phyloP scores from a whole-genome alignment of 768 basidiomycete genomes.

The Lactarius sanguifluus region DNA sequence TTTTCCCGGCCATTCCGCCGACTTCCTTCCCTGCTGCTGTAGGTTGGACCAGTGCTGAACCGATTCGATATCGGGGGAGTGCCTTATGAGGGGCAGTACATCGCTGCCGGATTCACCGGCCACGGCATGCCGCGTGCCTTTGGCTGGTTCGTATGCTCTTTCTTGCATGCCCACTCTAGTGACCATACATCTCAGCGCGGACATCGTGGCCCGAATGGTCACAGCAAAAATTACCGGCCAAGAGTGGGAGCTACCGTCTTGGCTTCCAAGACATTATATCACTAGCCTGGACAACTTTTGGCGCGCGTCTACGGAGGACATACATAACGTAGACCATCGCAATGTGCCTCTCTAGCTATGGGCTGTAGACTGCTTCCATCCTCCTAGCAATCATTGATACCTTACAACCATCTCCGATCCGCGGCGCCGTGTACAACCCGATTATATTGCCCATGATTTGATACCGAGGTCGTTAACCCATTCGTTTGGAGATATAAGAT shows the following conservation, averaged over 20 bases:
- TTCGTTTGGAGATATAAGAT: neutral
- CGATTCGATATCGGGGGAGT: conserved; percentile 26
- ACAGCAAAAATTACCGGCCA: conserved; percentile 44
- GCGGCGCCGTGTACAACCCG: neutral
- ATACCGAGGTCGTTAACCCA: neutral
- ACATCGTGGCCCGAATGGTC: conserved; percentile 62
- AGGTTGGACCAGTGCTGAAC: conserved; percentile 64
- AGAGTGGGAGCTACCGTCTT: conserved; percentile 53
- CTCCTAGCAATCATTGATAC: neutral
- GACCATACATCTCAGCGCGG: conserved; percentile 47
- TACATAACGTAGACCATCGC: neutral
- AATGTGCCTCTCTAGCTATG: neutral
- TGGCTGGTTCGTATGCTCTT: conserved; percentile 51
- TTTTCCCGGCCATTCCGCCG: neutral
- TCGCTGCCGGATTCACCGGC: conserved; percentile 70
- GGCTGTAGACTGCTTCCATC: neutral
- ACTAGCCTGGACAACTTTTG: conserved; percentile 22
- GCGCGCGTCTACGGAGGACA: neutral
- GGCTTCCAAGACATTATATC: conserved; percentile 54
- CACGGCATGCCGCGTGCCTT: conserved; percentile 82
- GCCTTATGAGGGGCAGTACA: conserved; percentile 58
- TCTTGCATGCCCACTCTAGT: neutral
- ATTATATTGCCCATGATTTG: neutral
- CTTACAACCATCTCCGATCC: neutral
- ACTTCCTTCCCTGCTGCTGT: conserved; percentile 1